Evolutionary conservation across 2,329 filamentous ascomycete genomes (phyloP).

Genomic region (Phialemoniopsis sp.): DNA sequence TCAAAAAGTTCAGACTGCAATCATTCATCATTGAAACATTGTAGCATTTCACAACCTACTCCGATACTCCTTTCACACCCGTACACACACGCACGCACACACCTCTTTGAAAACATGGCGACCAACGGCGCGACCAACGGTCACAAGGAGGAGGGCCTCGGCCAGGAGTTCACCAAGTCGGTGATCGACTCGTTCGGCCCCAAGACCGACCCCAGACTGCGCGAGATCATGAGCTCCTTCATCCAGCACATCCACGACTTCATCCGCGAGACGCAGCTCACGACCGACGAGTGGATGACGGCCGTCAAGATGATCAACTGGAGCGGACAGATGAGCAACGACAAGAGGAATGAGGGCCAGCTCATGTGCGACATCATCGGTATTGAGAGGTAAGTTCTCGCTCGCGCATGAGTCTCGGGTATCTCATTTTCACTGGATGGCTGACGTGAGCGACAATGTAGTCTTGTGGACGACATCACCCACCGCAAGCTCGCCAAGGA

Average conservation of each 20-base stretch:
- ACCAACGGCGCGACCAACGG: conserved; percentile 3
- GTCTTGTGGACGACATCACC: conserved; percentile 60
- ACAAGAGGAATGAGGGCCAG: conserved; percentile 59
- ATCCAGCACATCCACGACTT: conserved; percentile 62
- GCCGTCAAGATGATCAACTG: conserved; percentile 55
- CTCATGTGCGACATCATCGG: conserved; percentile 60
- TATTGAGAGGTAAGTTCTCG: conserved; percentile 39
- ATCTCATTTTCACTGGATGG: background rate
- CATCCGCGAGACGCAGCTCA: conserved; percentile 58
- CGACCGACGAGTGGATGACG: conserved; percentile 58
- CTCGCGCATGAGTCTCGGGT: background rate
- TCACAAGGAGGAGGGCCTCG: conserved; percentile 7
- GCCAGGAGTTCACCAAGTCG: conserved; percentile 48
- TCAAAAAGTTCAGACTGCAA: too few relatives aligned
- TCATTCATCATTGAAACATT: too few relatives aligned
- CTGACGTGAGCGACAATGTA: background rate
- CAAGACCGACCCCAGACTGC: conserved; percentile 50
- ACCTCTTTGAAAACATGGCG: background rate
- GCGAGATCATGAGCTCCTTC: conserved; percentile 48
- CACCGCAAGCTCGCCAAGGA: conserved; percentile 42
- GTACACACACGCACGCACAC: too few relatives aligned
- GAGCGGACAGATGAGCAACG: conserved; percentile 53
- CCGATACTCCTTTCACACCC: too few relatives aligned
- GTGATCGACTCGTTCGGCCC: conserved; percentile 59
- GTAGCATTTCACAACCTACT: too few relatives aligned